Percentiles rank a stretch among this genome's conserved stretches.
These are phyloP conservation scores for Nephelium lappaceum DNA, from an alignment of 345 rosid genomes.

Conservation along the genomic window DNA sequence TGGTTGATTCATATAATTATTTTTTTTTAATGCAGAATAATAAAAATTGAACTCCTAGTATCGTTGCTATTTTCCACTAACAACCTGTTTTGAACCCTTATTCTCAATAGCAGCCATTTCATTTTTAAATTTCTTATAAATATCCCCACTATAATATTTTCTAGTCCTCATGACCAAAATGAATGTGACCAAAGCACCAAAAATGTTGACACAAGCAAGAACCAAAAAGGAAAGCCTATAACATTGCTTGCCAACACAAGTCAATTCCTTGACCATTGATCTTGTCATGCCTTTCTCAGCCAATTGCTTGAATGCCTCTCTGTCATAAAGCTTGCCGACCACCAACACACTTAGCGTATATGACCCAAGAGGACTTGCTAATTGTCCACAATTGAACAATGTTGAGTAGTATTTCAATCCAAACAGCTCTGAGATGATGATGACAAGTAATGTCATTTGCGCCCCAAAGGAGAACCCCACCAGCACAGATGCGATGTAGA, in stretches of 20 bases:
- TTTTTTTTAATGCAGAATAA: too few relatives aligned
- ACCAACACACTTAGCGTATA: conserved; percentile 57
- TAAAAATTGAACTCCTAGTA: too few relatives aligned
- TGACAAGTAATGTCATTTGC: conserved; percentile 56
- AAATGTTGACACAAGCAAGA: conserved; percentile 49
- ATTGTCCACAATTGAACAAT: conserved; percentile 51
- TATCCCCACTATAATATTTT: conserved; percentile 58
- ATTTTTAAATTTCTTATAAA: conserved; percentile 57
- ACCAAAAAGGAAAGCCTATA: conserved; percentile 57
- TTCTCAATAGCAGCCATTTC: conserved; percentile 7
- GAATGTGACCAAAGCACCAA: conserved; percentile 48
- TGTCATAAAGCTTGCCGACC: conserved; percentile 55
- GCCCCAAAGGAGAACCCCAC: conserved; percentile 61
- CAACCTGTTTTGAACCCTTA: background rate
- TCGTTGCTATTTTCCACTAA: background rate
- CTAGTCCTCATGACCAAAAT: conserved; percentile 59
- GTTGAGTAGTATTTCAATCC: conserved; percentile 71
- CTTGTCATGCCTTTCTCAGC: conserved; percentile 34
- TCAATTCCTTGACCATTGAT: conserved; percentile 30
- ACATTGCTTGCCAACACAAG: conserved; percentile 53
- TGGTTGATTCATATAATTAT: background rate
- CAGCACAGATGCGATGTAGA: conserved; percentile 53
- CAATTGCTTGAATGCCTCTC: conserved; percentile 52
- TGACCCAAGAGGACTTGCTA: conserved; percentile 68
- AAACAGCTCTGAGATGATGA: conserved; percentile 59